Percentiles rank a stretch among this genome's conserved stretches.
Evolutionary conservation across 176 grass and related monocot species (phyloP).

Genomic region (Carex kokanica): DNA sequence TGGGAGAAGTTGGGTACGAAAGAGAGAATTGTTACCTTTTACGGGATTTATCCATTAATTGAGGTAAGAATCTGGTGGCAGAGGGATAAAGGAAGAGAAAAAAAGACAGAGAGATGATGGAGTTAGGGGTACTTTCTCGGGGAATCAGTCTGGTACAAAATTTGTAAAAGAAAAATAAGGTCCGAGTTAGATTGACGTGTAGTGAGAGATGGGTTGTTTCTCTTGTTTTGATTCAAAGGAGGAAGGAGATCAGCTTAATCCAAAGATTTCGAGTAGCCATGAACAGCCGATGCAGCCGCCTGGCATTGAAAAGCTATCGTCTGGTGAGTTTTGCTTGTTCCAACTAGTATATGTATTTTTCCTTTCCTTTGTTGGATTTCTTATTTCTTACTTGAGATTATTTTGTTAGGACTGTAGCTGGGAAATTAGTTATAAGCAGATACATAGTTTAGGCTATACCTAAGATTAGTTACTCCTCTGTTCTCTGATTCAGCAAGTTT

Average conservation of each 20-base stretch:
- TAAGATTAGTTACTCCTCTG: neutral
- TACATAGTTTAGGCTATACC: neutral
- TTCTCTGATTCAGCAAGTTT: neutral
- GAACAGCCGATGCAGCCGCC: conserved; percentile 62
- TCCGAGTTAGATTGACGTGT: conserved; percentile 15
- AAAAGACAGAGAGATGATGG: conserved; percentile 14
- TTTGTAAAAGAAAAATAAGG: neutral
- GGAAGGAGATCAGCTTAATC: conserved; percentile 59
- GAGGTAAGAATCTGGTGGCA: conserved; percentile 13
- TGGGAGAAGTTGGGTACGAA: neutral
- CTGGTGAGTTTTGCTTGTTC: conserved; percentile 37
- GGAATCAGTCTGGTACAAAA: neutral
- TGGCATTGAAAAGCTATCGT: conserved; percentile 53
- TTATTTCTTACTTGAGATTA: neutral
- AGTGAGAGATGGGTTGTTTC: conserved; percentile 65
- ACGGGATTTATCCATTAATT: conserved; percentile 12
- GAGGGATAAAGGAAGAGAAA: neutral
- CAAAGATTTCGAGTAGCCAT: conserved; percentile 43
- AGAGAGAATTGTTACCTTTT: conserved; percentile 5
- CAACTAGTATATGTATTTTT: neutral
- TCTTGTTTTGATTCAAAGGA: conserved; percentile 65
- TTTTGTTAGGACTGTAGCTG: neutral
- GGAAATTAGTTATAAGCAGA: neutral
- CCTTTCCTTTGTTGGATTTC: neutral
- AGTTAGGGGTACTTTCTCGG: neutral